Evolutionary conservation across 73 alveolate species (phyloP), one percentile per base, ranked within the genome.

Genomic region (Symbiodinium pilosum): DNA sequence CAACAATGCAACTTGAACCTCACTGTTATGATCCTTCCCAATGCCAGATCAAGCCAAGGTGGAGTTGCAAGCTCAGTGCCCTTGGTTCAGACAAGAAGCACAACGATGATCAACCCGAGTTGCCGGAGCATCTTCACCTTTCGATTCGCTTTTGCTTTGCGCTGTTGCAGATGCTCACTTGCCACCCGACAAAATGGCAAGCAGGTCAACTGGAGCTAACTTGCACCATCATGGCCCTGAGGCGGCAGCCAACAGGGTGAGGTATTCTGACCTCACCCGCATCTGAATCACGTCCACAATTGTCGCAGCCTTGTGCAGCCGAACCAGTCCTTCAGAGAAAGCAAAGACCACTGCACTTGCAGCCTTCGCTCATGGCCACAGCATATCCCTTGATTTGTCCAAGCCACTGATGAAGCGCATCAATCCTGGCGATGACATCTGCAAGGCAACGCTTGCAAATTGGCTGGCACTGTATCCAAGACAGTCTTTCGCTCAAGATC

Each of bases 261-360:
- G 30, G 30, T 88, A 88, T 36, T 88, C 95, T 4, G 95, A 88
- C 28, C 95, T 34, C 44, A 88, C 43, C 9, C 95, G 95, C 95
- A 88, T 88, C 73, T 64, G 86, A 84, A 88, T 88, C 73, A 88
- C 95, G 24, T 88, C 95, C 38, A 64, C 95, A n/a, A 88, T 64
- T 24, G 95, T 52, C 4, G 95, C 95, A n/a, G 95, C 95, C 73
- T 88, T 88, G 95, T 88, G 95, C 32, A 88, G 86, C 18, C 95
- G 77, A 42, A 88, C 73, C 95, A 88, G 51, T 40, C 95, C 95
- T 88, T 24, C 81, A 64, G 81, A 26, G 1, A 2, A 16, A 24
- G 73, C 30, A 54, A 54, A n/a, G 73, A 24, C 73, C 73, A 26
- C 26, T 54, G 32, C 24, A 18, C 73, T 54, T 54, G n/a, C n/a